A percentile compares a stretch with the other conserved stretches of the same genome.
Conservation (phyloP, 2,329 filamentous ascomycete species). For the Chalaropsis thielavioides region DNA sequence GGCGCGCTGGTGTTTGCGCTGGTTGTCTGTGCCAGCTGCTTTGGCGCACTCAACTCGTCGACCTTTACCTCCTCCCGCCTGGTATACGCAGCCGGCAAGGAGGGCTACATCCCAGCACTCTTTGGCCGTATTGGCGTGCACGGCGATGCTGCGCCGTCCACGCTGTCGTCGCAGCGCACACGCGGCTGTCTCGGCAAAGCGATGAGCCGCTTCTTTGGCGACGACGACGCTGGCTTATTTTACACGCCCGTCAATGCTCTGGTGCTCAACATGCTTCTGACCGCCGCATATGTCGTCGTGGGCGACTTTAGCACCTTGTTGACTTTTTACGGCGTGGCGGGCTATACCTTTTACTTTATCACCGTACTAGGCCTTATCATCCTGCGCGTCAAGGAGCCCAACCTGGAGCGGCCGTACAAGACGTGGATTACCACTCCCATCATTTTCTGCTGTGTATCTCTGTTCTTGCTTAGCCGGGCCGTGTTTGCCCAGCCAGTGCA, state of each 20-base stretch:
- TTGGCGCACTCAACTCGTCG: conserved; percentile 86
- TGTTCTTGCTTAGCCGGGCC: conserved; percentile 78
- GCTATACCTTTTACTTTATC: conserved; percentile 94
- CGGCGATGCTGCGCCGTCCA: conserved; percentile 25
- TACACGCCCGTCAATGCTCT: conserved; percentile 92
- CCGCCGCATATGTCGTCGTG: conserved; percentile 61
- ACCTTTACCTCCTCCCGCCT: conserved; percentile 87
- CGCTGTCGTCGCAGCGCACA: conserved; percentile 30
- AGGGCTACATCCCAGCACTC: conserved; percentile 74
- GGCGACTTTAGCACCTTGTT: conserved; percentile 86
- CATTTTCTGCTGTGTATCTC: conserved; percentile 92
- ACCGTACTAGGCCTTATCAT: conserved; percentile 89
- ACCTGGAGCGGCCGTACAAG: conserved; percentile 77
- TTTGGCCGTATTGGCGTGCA: conserved; percentile 72
- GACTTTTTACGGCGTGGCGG: conserved; percentile 94
- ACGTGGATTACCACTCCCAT: conserved; percentile 97
- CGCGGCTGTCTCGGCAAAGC: conserved; percentile 44
- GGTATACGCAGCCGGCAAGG: conserved; percentile 86
- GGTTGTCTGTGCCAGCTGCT: conserved; percentile 79
- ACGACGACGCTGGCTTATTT: conserved; percentile 67
- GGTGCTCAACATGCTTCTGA: conserved; percentile 62
- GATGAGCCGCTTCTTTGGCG: conserved; percentile 52
- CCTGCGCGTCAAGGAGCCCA: conserved; percentile 71
- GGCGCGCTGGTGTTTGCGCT: conserved; percentile 77
- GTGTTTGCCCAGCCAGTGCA: conserved; percentile 85